These are phyloP conservation scores for Geotrichum europaeum DNA, from an alignment of 1,139 yeast genomes.

Conservation along the genomic window DNA sequence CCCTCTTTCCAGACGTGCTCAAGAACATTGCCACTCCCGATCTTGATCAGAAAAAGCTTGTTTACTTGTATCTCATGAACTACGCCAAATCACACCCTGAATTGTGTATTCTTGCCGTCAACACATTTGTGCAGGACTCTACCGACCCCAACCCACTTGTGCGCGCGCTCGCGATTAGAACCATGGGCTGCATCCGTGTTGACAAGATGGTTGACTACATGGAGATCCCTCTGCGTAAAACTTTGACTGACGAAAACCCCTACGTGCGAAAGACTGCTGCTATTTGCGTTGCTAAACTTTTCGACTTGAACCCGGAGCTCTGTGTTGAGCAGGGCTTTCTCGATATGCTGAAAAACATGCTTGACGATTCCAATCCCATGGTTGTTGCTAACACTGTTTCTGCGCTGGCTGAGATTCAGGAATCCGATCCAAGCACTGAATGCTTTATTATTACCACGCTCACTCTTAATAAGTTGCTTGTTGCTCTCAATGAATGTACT, in stretches of 20 bases:
- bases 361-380: constrained; percentile 91
- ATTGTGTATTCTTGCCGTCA: constrained; percentile 89
- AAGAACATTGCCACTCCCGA: constrained; percentile 97
- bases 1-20: constrained; percentile 90
- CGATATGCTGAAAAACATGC: constrained; percentile 57
- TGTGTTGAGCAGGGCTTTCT: constrained; percentile 87
- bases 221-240: constrained; percentile 80
- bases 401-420: constrained; percentile 77
- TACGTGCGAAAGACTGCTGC: constrained; percentile 98
- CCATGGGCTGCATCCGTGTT: constrained; percentile 98
- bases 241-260: constrained; percentile 88
- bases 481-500: constrained; percentile 91
- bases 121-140: constrained; percentile 89
- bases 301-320: constrained; percentile 73
- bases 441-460: constrained; percentile 41
- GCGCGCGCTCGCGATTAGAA: constrained; percentile 91
- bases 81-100: constrained; percentile 97
- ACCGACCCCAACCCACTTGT: constrained; percentile 96
- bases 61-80: constrained; percentile 90
- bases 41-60: constrained; percentile 92
- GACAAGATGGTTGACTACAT: constrained; percentile 92
- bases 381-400: constrained; percentile 86
- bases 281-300: constrained; percentile 91
- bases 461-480: constrained; percentile 58
- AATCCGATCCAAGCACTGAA: constrained; percentile 52